Conservation (phyloP, 805 yeast genomes). For the Cyberlindnera amylophila region DNA sequence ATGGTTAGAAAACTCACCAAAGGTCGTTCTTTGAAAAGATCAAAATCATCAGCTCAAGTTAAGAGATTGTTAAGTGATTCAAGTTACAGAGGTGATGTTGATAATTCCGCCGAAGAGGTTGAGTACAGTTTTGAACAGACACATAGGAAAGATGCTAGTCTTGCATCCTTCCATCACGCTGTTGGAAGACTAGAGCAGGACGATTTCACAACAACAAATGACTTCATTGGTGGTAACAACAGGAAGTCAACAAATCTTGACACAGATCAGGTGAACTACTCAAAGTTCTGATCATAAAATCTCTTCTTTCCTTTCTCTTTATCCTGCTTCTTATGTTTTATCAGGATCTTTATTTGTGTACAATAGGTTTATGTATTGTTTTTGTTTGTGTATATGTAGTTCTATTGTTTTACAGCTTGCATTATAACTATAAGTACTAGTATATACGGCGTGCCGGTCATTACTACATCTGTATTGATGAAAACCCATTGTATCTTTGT, state of each 20-base stretch:
- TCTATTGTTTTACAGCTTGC: no score
- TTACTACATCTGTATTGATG: no score
- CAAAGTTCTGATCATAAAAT: conserved; percentile 11
- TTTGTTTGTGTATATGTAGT: no score
- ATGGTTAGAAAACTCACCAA: conserved; percentile 41
- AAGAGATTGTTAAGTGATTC: conserved; percentile 16
- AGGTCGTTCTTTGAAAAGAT: conserved; percentile 21
- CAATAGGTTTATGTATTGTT: no score
- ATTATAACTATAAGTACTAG: no score
- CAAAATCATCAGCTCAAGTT: conserved; percentile 14
- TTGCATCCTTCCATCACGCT: conserved; percentile 20
- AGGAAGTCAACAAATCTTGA: conserved; percentile 1
- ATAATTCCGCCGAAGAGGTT: neutral
- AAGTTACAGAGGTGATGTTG: conserved; percentile 5
- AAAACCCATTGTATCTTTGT: no score
- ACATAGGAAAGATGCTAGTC: conserved; percentile 18
- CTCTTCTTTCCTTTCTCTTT: no score
- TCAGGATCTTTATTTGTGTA: no score
- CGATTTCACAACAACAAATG: conserved; percentile 20
- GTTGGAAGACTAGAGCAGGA: conserved; percentile 6
- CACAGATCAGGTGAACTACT: conserved; percentile 6
- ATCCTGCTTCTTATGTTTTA: no score
- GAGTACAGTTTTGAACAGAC: conserved; percentile 11
- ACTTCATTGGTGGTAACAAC: conserved; percentile 18
- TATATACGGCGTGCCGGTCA: no score